These are phyloP conservation scores for Cupressus sempervirens DNA, from an alignment of 75 land plant species.

Conservation along the genomic window DNA sequence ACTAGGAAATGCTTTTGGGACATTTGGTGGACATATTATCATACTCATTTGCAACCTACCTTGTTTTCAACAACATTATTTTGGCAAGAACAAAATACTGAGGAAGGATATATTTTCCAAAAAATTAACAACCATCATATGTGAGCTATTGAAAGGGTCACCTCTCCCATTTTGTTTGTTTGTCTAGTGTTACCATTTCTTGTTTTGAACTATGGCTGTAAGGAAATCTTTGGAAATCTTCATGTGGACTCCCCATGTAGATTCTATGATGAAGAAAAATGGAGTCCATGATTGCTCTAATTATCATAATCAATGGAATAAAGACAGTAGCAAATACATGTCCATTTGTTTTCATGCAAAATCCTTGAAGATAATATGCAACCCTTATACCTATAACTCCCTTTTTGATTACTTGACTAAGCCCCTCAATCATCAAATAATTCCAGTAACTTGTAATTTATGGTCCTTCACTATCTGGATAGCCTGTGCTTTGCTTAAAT, in stretches of 20 bases:
- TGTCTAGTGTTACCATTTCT: too few species aligned
- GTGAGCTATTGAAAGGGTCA: too few species aligned
- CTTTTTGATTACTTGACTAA: too few species aligned
- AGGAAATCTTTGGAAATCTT: too few species aligned
- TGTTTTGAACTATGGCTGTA: too few species aligned
- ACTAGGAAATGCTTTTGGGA: slow-evolving; percentile 59
- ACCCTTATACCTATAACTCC: neutral
- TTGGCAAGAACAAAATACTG: slow-evolving; percentile 81
- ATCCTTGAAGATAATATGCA: neutral
- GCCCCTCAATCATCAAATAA: too few species aligned
- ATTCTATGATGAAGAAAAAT: neutral
- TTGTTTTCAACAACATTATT: slow-evolving; percentile 44
- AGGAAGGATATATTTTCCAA: too few species aligned
- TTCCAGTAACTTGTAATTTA: too few species aligned
- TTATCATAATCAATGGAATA: neutral
- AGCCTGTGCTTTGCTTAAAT: too few species aligned
- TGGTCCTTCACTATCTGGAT: too few species aligned
- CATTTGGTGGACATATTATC: slow-evolving; percentile 10
- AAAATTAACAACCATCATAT: too few species aligned
- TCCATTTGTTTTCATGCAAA: neutral
- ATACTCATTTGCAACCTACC: slow-evolving; percentile 20
- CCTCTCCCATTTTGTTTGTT: too few species aligned
- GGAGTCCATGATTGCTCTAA: neutral
- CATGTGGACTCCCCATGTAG: neutral
- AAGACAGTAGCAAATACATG: neutral